These are phyloP conservation scores for Aspergillus sp. DNA, from an alignment of 2,329 filamentous ascomycete genomes.

Conservation along the genomic window DNA sequence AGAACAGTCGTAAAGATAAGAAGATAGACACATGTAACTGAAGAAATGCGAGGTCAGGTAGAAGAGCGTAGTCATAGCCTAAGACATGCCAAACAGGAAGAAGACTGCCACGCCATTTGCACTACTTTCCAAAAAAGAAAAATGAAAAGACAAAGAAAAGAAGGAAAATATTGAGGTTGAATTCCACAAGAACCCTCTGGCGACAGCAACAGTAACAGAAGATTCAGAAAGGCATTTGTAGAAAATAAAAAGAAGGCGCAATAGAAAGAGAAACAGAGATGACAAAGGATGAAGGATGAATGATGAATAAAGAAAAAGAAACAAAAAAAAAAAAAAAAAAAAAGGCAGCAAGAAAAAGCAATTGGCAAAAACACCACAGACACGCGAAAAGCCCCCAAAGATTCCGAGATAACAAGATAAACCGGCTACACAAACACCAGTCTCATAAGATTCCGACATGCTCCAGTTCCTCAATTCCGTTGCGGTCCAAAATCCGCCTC, in stretches of 20 bases:
- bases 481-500: conserved; percentile 63
- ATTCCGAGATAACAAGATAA: conserved; percentile 42
- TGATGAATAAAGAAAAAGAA: conserved; percentile 15
- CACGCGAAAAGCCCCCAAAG: conserved; percentile 34
- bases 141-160: conserved; percentile 7
- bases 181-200: conserved; percentile 19
- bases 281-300: conserved; percentile 4
- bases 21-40: background rate
- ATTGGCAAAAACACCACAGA: conserved; percentile 25
- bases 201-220: conserved; percentile 22
- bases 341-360: conserved; percentile 19
- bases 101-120: conserved; percentile 26
- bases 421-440: conserved; percentile 39
- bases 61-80: conserved; percentile 11
- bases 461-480: conserved; percentile 39
- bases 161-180: conserved; percentile 3
- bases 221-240: conserved; percentile 23
- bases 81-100: conserved; percentile 12
- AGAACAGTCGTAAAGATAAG: conserved; percentile 21
- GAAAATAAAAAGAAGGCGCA: conserved; percentile 8
- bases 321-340: conserved; percentile 20
- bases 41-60: background rate
- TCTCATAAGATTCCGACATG: conserved; percentile 38
- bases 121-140: conserved; percentile 29
- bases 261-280: conserved; percentile 18